Evolutionary conservation across 108 stramenopile species (phyloP), one percentile per base, ranked within the genome.

Genomic region (Skeletonema costatum): DNA sequence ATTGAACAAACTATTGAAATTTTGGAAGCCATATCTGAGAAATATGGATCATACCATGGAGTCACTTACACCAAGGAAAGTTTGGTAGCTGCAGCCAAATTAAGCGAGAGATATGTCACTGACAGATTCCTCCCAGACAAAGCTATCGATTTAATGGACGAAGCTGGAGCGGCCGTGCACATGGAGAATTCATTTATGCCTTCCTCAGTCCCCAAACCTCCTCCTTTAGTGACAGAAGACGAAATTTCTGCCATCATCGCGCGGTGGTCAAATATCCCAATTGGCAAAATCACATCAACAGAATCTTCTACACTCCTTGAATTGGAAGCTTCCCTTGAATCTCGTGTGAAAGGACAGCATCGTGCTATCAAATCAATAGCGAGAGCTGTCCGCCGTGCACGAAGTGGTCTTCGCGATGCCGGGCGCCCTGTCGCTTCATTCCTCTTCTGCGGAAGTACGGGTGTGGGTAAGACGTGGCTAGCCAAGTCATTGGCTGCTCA

Each of bases 1-100:
- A 95, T 97, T 11, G 99, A 99, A 70, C 98, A 98, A 75, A 97
- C 99, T 50, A 95, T 99, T 32, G 93, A 93, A 72, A 99, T 99
- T 66, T 81, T 99, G 38, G 89, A 98, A 59, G 99, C 98, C 4
- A 67, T 99, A 44, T 97, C 97, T 76, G 96, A 98, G 2, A 77
- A 93, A 16, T 99, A 99, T 66, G 98, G 99, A 68, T 73, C 92
- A 16, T 97, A 99, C 77, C 98, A 99, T 72, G 97, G 97, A 19
- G 98, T 99, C 17, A 87, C 97, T 16, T 98, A 99, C 65, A 91
- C 90, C 19, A 98, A 99, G 81, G 96, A 97, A 56, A 97, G 98
- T 19, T 89, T 99, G 5, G 76, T 99, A 12, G 92, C 98, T 9
- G 99, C 99, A 7, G 98, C 99, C 50, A 97, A 98, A 74, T 86